Conservation (phyloP, 2,329 filamentous ascomycete genomes). For the Fusarium sp. region DNA sequence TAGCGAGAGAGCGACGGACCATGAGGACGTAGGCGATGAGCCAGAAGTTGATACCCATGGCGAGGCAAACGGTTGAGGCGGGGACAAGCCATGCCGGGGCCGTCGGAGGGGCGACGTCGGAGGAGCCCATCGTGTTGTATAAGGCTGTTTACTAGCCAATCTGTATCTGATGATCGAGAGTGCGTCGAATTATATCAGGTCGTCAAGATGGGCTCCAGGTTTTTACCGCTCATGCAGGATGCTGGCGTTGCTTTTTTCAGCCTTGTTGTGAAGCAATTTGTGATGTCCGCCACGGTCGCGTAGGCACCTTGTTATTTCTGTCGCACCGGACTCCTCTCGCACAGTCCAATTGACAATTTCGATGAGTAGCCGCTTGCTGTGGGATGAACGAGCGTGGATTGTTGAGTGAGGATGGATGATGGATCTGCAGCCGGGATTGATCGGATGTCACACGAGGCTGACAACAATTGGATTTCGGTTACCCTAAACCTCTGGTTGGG, state of each 20-base stretch:
- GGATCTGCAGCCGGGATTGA: background rate
- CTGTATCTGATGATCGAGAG: no score
- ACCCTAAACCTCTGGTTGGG: background rate
- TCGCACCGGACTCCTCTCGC: no score
- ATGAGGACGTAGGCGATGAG: conserved; percentile 64
- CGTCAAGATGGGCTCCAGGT: no score
- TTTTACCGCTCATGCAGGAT: no score
- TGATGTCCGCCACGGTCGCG: no score
- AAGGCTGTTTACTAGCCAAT: background rate
- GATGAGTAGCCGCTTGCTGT: no score
- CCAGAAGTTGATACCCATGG: conserved; percentile 59
- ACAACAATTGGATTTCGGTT: background rate
- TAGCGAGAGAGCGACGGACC: conserved; percentile 61
- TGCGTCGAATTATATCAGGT: no score
- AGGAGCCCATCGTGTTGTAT: conserved; percentile 55
- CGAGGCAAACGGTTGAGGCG: conserved; percentile 54
- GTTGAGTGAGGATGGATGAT: background rate
- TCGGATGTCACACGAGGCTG: background rate
- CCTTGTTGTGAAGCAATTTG: no score
- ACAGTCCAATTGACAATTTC: no score
- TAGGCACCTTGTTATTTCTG: no score
- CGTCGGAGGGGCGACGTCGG: conserved; percentile 56
- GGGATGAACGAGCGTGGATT: background rate
- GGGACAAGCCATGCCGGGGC: conserved; percentile 58
- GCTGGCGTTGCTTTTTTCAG: no score